Conservation (phyloP, 768 basidiomycete genomes). For the Omphalotus guepiniiformis region DNA sequence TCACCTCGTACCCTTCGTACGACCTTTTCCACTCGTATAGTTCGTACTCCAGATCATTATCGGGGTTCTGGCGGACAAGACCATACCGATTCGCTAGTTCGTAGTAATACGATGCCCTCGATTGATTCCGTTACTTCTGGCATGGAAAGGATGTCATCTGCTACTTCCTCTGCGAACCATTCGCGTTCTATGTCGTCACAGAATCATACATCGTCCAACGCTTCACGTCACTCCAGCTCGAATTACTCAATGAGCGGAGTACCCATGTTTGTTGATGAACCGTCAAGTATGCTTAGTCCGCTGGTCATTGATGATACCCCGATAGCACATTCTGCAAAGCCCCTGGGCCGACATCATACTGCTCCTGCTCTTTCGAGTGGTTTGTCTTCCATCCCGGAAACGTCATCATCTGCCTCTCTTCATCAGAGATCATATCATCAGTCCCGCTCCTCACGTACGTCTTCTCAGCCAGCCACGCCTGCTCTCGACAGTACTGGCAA, state of each 20-base stretch:
- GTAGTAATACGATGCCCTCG: conserved; percentile 11
- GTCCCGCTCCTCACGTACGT: conserved; percentile 5
- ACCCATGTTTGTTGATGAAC: conserved; percentile 39
- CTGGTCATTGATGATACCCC: conserved; percentile 36
- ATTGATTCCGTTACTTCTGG: conserved; percentile 23
- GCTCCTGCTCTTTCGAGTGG: conserved; percentile 23
- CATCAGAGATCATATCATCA: not conserved
- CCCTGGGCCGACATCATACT: conserved; percentile 27
- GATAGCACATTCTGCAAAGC: conserved; percentile 20
- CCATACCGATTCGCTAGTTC: not conserved
- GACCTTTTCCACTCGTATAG: conserved; percentile 65
- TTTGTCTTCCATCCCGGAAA: conserved; percentile 33
- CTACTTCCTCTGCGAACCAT: not conserved
- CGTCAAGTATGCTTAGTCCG: conserved; percentile 42
- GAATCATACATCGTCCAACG: not conserved
- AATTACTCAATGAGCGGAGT: conserved; percentile 23
- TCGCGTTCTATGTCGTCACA: not conserved
- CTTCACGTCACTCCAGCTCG: too few species aligned
- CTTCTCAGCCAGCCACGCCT: conserved; percentile 2
- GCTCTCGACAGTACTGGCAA: conserved; percentile 10
- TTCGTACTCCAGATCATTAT: conserved; percentile 68
- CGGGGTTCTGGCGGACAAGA: conserved; percentile 11
- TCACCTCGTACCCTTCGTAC: conserved; percentile 50
- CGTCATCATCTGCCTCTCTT: conserved; percentile 3
- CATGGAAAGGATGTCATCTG: conserved; percentile 23